These are phyloP conservation scores for Fraxinus xanthoxyloides DNA, from an alignment of 305 asterid genomes.

Conservation along the genomic window DNA sequence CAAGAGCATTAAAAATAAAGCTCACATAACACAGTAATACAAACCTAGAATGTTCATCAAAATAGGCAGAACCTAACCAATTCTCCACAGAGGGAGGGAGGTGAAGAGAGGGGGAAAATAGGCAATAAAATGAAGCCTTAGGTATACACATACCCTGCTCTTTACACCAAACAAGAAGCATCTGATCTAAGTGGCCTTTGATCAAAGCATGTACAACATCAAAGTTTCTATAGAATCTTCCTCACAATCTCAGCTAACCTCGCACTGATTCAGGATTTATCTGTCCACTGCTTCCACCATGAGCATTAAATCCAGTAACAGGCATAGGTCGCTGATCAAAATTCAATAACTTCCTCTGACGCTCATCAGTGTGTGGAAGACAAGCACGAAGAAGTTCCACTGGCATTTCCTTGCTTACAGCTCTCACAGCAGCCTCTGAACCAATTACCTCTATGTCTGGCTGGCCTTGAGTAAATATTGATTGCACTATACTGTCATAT, in stretches of 20 bases:
- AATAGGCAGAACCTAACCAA: not conserved
- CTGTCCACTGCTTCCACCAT: conserved; percentile 40
- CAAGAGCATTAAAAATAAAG: conserved; percentile 27
- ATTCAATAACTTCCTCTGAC: conserved; percentile 39
- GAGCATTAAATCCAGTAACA: conserved; percentile 38
- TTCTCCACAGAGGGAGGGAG: not conserved
- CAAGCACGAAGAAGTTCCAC: conserved; percentile 59
- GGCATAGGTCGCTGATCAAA: conserved; percentile 49
- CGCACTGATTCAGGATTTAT: conserved; percentile 44
- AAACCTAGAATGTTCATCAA: not conserved
- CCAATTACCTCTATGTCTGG: conserved; percentile 26
- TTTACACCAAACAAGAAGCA: not conserved
- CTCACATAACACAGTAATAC: not conserved
- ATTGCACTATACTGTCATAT: conserved; percentile 48
- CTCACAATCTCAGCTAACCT: conserved; percentile 29
- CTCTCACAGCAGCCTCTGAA: conserved; percentile 44
- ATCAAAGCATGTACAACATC: not conserved
- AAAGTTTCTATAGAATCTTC: not conserved
- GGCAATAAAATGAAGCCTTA: conserved; percentile 20
- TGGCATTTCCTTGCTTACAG: conserved; percentile 57
- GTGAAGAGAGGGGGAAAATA: not conserved
- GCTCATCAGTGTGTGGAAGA: conserved; percentile 54
- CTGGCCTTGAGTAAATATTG: conserved; percentile 29
- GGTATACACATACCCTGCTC: not conserved
- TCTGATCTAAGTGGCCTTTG: not conserved